These are phyloP conservation scores for Penicillium paneum DNA, from an alignment of 2,329 filamentous ascomycete genomes.

Conservation along the genomic window DNA sequence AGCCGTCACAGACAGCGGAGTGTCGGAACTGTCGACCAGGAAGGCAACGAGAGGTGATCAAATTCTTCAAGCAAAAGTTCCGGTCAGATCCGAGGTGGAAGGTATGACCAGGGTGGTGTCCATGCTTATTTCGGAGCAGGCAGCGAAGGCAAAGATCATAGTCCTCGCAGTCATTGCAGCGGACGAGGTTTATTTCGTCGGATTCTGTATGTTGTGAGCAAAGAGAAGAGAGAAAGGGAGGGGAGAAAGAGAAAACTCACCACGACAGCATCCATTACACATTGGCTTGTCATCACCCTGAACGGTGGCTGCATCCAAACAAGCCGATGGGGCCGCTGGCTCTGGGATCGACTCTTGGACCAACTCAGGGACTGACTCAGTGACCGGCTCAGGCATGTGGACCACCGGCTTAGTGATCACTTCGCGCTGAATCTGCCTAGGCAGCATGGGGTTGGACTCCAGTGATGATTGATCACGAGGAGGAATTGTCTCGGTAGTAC, in stretches of 20 bases:
- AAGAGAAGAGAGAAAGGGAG: background rate
- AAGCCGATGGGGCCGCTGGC: constrained; percentile 13
- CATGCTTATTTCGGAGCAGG: constrained; percentile 72
- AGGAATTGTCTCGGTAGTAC: constrained; percentile 75
- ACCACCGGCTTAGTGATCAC: constrained; percentile 14
- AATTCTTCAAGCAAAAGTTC: constrained; percentile 58
- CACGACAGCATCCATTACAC: constrained; percentile 64
- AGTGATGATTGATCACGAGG: constrained; percentile 55
- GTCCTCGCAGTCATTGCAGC: constrained; percentile 80
- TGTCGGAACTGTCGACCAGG: constrained; percentile 80
- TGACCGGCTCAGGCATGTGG: constrained; percentile 13
- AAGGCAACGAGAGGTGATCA: constrained; percentile 65
- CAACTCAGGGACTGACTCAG: constrained; percentile 23
- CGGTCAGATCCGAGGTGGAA: constrained; percentile 58
- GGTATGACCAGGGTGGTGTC: constrained; percentile 83
- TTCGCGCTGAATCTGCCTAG: constrained; percentile 9
- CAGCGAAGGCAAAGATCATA: constrained; percentile 88
- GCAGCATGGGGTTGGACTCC: constrained; percentile 1
- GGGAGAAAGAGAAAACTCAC: constrained; percentile 38
- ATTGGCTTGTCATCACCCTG: constrained; percentile 40
- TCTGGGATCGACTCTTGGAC: constrained; percentile 23
- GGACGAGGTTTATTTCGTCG: constrained; percentile 75
- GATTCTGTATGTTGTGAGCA: constrained; percentile 52
- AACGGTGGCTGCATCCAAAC: constrained; percentile 18
- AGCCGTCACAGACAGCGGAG: constrained; percentile 90